phyloP scores from a whole-genome alignment of 805 yeast species.

The Metschnikowia matae region DNA sequence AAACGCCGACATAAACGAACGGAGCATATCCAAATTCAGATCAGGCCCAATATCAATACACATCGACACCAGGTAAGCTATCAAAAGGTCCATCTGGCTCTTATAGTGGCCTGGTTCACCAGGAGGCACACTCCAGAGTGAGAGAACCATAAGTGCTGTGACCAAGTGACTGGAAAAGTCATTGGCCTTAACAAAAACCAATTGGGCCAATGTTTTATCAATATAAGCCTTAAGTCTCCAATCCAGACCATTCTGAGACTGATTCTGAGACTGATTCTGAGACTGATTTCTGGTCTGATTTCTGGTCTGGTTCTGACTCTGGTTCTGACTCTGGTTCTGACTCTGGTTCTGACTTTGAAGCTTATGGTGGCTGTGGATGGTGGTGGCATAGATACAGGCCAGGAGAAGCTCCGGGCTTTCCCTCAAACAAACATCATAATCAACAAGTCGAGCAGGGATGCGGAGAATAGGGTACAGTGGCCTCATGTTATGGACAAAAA shows the following conservation, averaged over 20 bases:
- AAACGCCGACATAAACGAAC: constrained; percentile 47
- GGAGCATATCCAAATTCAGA: constrained; percentile 25
- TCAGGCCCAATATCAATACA: constrained; percentile 45
- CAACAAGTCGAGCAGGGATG: constrained; percentile 30
- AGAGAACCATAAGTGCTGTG: constrained; percentile 41
- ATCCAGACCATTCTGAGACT: background rate
- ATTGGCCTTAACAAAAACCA: constrained; percentile 40
- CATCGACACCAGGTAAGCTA: constrained; percentile 41
- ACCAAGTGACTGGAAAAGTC: constrained; percentile 41
- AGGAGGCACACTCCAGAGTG: constrained; percentile 54
- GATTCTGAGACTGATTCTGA: background rate
- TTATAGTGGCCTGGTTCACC: constrained; percentile 49
- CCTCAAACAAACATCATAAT: constrained; percentile 39
- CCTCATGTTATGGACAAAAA: constrained; percentile 37
- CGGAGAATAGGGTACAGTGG: constrained; percentile 48
- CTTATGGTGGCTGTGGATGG: constrained; percentile 37
- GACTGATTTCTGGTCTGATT: too few species aligned
- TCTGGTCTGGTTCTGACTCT: too few species aligned
- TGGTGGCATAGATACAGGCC: constrained; percentile 44
- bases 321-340: background rate
- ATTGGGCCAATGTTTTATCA: constrained; percentile 42
- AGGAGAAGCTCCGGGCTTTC: constrained; percentile 42
- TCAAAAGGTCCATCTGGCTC: constrained; percentile 46
- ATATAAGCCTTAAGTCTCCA: constrained; percentile 36
- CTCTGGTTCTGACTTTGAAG: background rate